Conservation (phyloP, 116 monocot genomes). For the Dioscorea cayenensis region DNA sequence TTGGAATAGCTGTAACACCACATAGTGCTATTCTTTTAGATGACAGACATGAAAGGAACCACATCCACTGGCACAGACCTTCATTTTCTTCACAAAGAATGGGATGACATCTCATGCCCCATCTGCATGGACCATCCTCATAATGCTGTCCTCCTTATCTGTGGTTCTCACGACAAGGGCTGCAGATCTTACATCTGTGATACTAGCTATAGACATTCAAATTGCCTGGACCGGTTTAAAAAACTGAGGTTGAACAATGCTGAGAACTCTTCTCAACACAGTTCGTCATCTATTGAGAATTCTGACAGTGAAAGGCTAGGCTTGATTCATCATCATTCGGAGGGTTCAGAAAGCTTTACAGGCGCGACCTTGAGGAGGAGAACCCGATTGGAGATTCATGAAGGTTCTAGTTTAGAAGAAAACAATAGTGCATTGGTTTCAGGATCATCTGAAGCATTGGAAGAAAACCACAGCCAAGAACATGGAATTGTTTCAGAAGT, state of each 20-base stretch:
- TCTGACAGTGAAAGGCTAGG: not conserved
- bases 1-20: not conserved
- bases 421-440: constrained; percentile 6
- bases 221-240: constrained; percentile 78
- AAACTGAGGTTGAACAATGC: constrained; percentile 16
- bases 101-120: constrained; percentile 74
- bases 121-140: constrained; percentile 93
- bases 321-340: not conserved
- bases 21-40: constrained; percentile 15
- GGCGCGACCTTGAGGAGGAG: not conserved
- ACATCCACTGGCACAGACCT: constrained; percentile 15
- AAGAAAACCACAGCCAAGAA: constrained; percentile 14
- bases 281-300: not conserved
- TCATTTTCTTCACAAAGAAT: constrained; percentile 44
- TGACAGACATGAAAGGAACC: constrained; percentile 43
- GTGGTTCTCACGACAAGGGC: constrained; percentile 65
- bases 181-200: constrained; percentile 82
- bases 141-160: constrained; percentile 74
- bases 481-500: not conserved
- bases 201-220: constrained; percentile 81
- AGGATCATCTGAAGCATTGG: constrained; percentile 5
- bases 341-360: not conserved
- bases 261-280: constrained; percentile 7
- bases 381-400: constrained; percentile 13
- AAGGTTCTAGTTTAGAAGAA: constrained; percentile 17